Base-by-base conservation (phyloP, 352 stramenopile genomes). In the Pythium volutum region DNA sequence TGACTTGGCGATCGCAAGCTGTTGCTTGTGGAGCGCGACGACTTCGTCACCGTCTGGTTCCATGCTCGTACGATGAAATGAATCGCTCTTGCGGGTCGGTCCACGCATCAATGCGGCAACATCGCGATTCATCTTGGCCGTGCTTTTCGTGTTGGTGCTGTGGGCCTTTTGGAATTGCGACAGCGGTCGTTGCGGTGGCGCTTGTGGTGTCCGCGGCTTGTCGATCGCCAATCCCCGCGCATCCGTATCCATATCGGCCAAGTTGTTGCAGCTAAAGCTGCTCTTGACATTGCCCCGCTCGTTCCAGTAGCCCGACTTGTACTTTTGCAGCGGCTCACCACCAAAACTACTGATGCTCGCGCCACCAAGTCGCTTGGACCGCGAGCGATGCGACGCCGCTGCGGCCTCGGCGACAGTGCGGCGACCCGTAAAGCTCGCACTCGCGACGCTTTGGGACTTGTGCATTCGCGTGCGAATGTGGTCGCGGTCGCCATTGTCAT, bases 241-340 rank as follows among this genome's bases (percentile, higher is more conserved):
- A 60, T 88, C 82, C 34, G 89, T 76, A 36, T 88, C 82, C 34
- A 91, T 76, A 41, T 91, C 82, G 3, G 78, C 58, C 20, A 91
- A 52, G 50, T 91, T 91, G 67, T 91, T 91, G 74, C 78, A 89
- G 55, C 82, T 91, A 41, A 89, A 88, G 68, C 82, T 91, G 68
- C 77, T 89, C 57, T 84, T 91, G 51, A 89, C 71, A 62, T 87
- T 89, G 55, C 75, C 86, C 22, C 70, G 55, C 33, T 73, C 75
- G 49, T 89, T 89, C 82, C 82, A 89, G 51, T 89, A 91, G 5
- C 79, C 82, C 6, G 76, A 75, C 20, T 79, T 81, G 34, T 82
- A 70, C 55, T 81, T 74, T n/a, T 75, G 64, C 47, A 75, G 33
- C 3, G 59, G 64, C 55, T 81, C 42, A n/a, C 20, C 33, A 11